These are phyloP conservation scores for Ganoderma lucidum DNA, from an alignment of 1,284 basidiomycete genomes.

Conservation along the genomic window DNA sequence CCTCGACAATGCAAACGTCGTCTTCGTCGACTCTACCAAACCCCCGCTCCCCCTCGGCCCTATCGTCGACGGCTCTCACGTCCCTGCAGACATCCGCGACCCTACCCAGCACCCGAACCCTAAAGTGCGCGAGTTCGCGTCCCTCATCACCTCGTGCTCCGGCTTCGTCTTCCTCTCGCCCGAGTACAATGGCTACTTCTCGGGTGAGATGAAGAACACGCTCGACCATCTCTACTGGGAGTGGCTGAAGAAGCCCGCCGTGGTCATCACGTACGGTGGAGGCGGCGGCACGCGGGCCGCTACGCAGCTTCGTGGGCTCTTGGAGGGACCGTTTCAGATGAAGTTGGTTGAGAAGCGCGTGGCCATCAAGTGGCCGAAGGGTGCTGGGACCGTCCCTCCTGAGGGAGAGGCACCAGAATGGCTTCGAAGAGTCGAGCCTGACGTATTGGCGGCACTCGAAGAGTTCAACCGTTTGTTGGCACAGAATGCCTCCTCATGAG, in stretches of 20 bases:
- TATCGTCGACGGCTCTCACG: conserved; percentile 37
- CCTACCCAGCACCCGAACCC: conserved; percentile 36
- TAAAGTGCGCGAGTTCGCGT: conserved; percentile 39
- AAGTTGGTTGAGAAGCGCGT: conserved; percentile 30
- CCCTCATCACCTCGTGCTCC: conserved; percentile 36
- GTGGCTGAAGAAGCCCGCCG: conserved; percentile 40
- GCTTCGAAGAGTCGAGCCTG: conserved; percentile 33
- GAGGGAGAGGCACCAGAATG: conserved; percentile 34
- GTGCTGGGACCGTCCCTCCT: conserved; percentile 30
- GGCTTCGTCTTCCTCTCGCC: conserved; percentile 41
- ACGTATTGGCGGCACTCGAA: conserved; percentile 33
- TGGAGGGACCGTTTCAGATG: conserved; percentile 36
- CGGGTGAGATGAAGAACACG: conserved; percentile 43
- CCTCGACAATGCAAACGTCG: conserved; percentile 33
- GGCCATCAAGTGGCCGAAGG: conserved; percentile 36
- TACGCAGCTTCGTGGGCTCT: conserved; percentile 33
- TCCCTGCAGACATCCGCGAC: conserved; percentile 38
- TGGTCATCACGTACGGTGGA: conserved; percentile 40
- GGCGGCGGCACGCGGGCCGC: conserved; percentile 34
- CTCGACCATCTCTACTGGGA: conserved; percentile 44
- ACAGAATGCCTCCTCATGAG: neutral
- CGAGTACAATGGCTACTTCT: conserved; percentile 42
- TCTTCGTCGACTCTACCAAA: conserved; percentile 36
- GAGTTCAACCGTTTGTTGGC: conserved; percentile 32
- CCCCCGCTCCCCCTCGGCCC: conserved; percentile 40